Conservation (phyloP, 2,329 filamentous ascomycete species). For the Sarocladiaceae sp. region DNA sequence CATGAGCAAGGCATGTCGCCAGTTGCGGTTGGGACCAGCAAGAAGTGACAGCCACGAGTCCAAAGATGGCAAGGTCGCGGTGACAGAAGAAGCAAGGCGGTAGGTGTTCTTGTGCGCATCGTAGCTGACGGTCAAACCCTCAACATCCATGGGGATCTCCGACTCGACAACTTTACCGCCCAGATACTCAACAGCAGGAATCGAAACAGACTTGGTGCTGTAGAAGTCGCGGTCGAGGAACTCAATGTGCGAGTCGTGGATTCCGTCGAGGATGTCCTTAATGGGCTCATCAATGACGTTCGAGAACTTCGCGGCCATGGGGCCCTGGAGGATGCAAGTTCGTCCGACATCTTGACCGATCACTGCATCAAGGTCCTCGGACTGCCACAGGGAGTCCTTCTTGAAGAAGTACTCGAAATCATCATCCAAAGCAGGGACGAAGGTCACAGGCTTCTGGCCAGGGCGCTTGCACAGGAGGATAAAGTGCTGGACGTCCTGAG, state of each 20-base stretch:
- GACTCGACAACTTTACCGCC: conserved; percentile 78
- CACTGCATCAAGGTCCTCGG: conserved; percentile 93
- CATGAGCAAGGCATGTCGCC: conserved; percentile 92
- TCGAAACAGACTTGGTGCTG: conserved; percentile 62
- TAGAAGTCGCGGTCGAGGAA: conserved; percentile 78
- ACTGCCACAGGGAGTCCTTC: conserved; percentile 99
- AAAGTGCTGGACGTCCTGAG: conserved; percentile 97
- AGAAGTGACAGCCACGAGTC: conserved; percentile 87
- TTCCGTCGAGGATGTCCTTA: conserved; percentile 87
- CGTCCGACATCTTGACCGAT: conserved; percentile 94
- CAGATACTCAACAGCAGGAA: conserved; percentile 91
- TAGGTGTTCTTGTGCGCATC: conserved; percentile 77
- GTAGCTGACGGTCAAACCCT: conserved; percentile 80
- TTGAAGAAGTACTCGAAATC: conserved; percentile 99
- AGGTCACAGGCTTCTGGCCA: conserved; percentile 93
- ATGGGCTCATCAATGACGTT: conserved; percentile 89
- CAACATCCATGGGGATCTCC: conserved; percentile 71
- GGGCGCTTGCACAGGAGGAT: conserved; percentile 85
- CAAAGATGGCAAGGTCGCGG: conserved; percentile 68
- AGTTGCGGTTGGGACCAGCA: conserved; percentile 80
- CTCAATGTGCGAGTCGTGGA: conserved; percentile 85
- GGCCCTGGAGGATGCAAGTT: conserved; percentile 94
- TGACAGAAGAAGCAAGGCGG: conserved; percentile 72
- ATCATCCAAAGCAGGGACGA: conserved; percentile 91
- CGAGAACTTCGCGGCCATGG: conserved; percentile 87